These are phyloP conservation scores for Cryptococcus sp. DNA, from an alignment of 1,284 basidiomycete genomes.

Conservation along the genomic window DNA sequence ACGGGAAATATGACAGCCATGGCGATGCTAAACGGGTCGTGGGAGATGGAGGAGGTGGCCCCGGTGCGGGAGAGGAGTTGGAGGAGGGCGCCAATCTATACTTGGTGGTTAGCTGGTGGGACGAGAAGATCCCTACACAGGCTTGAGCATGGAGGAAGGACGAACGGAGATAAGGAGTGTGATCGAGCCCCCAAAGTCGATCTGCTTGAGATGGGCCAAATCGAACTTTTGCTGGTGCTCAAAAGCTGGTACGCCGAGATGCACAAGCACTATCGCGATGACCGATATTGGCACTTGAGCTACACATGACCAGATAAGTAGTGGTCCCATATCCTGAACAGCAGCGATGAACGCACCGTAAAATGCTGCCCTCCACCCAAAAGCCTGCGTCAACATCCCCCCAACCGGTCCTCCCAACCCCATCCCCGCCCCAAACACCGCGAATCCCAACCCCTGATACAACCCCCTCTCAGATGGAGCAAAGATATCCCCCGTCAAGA, in stretches of 20 bases:
- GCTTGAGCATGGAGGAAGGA: no score
- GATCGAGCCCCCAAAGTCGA: slow-evolving; percentile 28
- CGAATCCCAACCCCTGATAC: slow-evolving; percentile 40
- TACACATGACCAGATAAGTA: background rate
- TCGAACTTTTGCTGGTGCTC: background rate
- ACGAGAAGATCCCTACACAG: background rate
- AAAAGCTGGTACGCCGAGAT: slow-evolving; percentile 7
- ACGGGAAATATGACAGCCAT: slow-evolving; percentile 9
- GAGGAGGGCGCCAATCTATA: slow-evolving; percentile 23
- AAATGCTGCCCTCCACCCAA: slow-evolving; percentile 51
- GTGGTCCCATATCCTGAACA: background rate
- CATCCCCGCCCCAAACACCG: slow-evolving; percentile 42
- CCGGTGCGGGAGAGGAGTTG: slow-evolving; percentile 18
- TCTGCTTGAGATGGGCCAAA: slow-evolving; percentile 10
- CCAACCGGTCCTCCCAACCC: slow-evolving; percentile 50
- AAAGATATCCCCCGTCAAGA: slow-evolving; percentile 47
- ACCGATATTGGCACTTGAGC: slow-evolving; percentile 23
- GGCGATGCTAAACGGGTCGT: slow-evolving; percentile 11
- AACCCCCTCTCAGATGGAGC: slow-evolving; percentile 45
- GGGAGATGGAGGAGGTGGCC: slow-evolving; percentile 1
- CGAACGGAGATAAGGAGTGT: slow-evolving; percentile 24
- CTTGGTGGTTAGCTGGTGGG: background rate
- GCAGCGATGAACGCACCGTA: slow-evolving; percentile 14
- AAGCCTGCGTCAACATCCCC: slow-evolving; percentile 44
- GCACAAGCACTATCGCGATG: slow-evolving; percentile 9